Evolutionary conservation across 441 rosid genomes (phyloP), one percentile per base, ranked within the genome.

Genomic region (Pelargonium cotyledonis): DNA sequence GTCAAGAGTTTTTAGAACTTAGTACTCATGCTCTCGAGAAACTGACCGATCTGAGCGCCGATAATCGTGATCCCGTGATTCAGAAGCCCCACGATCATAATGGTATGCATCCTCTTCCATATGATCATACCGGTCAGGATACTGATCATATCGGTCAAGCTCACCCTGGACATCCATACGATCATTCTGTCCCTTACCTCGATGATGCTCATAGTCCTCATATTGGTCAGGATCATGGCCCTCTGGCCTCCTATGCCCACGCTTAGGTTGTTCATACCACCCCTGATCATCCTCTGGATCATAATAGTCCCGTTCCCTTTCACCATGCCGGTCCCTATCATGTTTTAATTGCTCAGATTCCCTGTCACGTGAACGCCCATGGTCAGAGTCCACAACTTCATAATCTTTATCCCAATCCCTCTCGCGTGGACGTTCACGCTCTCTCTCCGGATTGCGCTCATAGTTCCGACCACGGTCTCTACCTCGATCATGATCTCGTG

Each of bases 91-190:
- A 12, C 69, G 80, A 66, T 75, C 84, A 66, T 82, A 80, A 31
- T 55, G 83, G 72, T 86, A 83, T 75, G 79, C 81, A 41, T 85
- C 87, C 35, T 80, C 87, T n/a, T 85, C 90, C 81, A 82, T 79
- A 49, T 68, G 85, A 70, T 84, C 86, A 76, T 83, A 90, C 1
- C 79, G 85, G 23, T 79, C 85, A n/a, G 84, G 79, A 70, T 90
- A 84, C 66, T 88, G 89, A 73, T 79, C 79, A 68, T 86, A 88
- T 18, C 88, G 91, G 70, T 82, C 94, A 31, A n/a, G n/a, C n/a
- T 81, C 89, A 65, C 85, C 89, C 72, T 74, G 86, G 51, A 46
- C 73, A 68, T 81, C 85, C 66, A 79, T 8, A 26, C 62, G 70
- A 64, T 57, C 62, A 8, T 57, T 7, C 62, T 57, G 62, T 57